Evolutionary conservation across 2,329 filamentous ascomycete species (phyloP).

Genomic region (Phyllosticta capitalensis): DNA sequence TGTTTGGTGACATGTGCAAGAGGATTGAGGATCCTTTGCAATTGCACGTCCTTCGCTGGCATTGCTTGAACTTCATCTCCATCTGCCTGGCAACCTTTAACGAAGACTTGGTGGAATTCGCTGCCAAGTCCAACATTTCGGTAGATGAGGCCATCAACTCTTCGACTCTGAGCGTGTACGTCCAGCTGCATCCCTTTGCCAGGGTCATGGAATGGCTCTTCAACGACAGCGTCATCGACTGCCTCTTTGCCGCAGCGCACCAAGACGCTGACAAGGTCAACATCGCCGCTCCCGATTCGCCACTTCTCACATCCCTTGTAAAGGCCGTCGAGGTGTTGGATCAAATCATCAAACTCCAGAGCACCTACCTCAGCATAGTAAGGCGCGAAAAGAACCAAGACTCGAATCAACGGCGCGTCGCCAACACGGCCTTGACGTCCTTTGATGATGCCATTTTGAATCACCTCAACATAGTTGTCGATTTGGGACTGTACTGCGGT

Average conservation of each 20-base stretch:
- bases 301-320: conserved; percentile 68
- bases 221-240: conserved; percentile 76
- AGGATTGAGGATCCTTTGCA: conserved; percentile 46
- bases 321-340: conserved; percentile 77
- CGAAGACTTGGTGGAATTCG: conserved; percentile 80
- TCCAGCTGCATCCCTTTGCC: conserved; percentile 82
- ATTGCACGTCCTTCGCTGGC: conserved; percentile 62
- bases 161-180: conserved; percentile 68
- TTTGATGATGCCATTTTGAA: conserved; percentile 88
- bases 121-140: conserved; percentile 64
- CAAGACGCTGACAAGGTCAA: conserved; percentile 66
- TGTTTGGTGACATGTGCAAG: conserved; percentile 45
- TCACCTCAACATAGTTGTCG: conserved; percentile 67
- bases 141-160: conserved; percentile 68
- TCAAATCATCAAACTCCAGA: conserved; percentile 73
- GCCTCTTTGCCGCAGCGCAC: conserved; percentile 69
- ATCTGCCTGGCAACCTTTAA: conserved; percentile 81
- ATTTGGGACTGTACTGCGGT: conserved; percentile 78
- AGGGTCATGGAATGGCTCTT: conserved; percentile 98
- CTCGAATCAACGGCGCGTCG: conserved; percentile 51
- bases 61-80: conserved; percentile 74
- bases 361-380: conserved; percentile 85
- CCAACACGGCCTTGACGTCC: conserved; percentile 69
- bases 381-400: conserved; percentile 53
- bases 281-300: conserved; percentile 64